Conservation (phyloP, 202 grass and related monocot genomes). For the Cymbopogon flexuosus region DNA sequence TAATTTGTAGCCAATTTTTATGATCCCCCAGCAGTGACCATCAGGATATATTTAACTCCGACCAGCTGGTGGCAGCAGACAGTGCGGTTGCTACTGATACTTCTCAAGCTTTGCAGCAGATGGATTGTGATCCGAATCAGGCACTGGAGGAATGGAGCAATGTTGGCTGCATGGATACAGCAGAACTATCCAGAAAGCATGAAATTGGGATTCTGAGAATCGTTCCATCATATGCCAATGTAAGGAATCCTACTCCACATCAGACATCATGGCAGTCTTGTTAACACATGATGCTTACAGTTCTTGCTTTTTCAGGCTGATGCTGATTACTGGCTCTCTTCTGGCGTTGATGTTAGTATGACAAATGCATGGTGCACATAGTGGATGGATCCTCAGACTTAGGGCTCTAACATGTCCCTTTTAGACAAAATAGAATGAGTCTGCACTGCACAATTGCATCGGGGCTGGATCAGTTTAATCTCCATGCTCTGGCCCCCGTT, state of each 20-base stretch:
- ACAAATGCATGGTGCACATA: conserved; percentile 66
- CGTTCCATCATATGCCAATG: conserved; percentile 49
- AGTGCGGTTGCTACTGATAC: conserved; percentile 9
- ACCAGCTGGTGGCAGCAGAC: conserved; percentile 4
- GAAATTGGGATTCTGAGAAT: conserved; percentile 68
- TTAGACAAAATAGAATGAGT: conserved; percentile 29
- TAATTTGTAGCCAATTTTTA: conserved; percentile 22
- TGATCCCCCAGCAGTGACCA: conserved; percentile 37
- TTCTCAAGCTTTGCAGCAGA: conserved; percentile 27
- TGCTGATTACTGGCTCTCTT: conserved; percentile 84
- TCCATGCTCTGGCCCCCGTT: background rate
- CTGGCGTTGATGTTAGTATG: conserved; percentile 45
- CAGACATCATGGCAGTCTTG: background rate
- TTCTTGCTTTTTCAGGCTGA: conserved; percentile 51
- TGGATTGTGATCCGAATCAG: conserved; percentile 36
- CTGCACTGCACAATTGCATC: conserved; percentile 4
- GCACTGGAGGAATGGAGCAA: conserved; percentile 15
- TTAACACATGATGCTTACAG: conserved; percentile 1
- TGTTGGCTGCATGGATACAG: conserved; percentile 28
- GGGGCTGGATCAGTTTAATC: conserved; percentile 4
- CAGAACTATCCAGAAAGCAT: conserved; percentile 39
- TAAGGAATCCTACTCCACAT: conserved; percentile 24
- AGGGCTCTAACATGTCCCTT: conserved; percentile 1
- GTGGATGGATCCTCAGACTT: conserved; percentile 35
- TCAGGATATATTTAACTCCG: conserved; percentile 32